Evolutionary conservation across 345 rosid species (phyloP).

Genomic region (Tarenaya hassleriana): DNA sequence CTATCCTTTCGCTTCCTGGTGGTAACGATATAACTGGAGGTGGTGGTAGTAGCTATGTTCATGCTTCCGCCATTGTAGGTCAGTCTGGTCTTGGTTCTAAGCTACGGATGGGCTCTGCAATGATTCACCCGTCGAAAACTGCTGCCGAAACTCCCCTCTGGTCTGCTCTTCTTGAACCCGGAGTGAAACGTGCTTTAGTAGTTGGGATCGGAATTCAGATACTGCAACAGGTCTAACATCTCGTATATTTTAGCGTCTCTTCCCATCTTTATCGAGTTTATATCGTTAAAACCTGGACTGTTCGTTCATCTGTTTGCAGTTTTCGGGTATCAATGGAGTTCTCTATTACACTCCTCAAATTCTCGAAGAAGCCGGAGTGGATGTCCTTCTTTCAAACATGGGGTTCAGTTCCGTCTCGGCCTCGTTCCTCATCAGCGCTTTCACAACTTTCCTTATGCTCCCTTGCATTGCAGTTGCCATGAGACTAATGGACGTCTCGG

Average conservation of each 20-base stretch:
- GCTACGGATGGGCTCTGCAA: conserved; percentile 57
- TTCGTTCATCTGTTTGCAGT: conserved; percentile 36
- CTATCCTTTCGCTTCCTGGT: conserved; percentile 66
- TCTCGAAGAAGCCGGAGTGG: conserved; percentile 86
- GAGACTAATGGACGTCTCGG: conserved; percentile 89
- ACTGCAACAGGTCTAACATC: conserved; percentile 69
- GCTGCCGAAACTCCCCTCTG: conserved; percentile 58
- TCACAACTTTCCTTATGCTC: conserved; percentile 86
- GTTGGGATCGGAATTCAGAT: conserved; percentile 92
- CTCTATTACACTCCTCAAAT: conserved; percentile 98
- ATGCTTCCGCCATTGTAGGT: conserved; percentile 88
- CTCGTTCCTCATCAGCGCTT: conserved; percentile 85
- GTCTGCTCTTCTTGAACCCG: conserved; percentile 84
- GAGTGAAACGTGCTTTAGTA: conserved; percentile 72
- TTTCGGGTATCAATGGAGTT: conserved; percentile 93
- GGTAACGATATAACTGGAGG: conserved; percentile 48
- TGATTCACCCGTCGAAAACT: conserved; percentile 59
- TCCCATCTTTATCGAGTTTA: not conserved
- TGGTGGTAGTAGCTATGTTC: conserved; percentile 66
- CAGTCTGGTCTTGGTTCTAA: conserved; percentile 69
- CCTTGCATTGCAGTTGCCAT: conserved; percentile 87
- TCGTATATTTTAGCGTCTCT: not conserved
- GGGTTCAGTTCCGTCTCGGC: conserved; percentile 76
- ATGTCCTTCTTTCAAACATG: conserved; percentile 65
- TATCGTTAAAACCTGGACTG: not conserved